Percentiles rank a stretch among this genome's conserved stretches.
phyloP scores from a whole-genome alignment of 2,329 filamentous ascomycete species.

The Trichoderma sp. region DNA sequence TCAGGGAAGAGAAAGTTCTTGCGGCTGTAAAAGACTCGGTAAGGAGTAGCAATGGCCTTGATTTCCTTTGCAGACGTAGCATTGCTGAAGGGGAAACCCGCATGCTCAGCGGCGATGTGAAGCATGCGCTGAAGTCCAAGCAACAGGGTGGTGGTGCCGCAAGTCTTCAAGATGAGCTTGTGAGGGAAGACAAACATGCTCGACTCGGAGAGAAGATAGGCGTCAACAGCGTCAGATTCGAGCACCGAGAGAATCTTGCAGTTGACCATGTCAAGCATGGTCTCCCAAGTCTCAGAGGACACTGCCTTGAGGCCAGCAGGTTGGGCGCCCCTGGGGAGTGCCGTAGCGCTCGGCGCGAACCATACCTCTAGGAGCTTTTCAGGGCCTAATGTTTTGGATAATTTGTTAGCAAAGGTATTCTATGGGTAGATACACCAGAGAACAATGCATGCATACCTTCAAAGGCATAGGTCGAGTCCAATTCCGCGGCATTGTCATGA shows the following conservation, averaged over 20 bases:
- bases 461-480: conserved; percentile 94
- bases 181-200: conserved; percentile 99
- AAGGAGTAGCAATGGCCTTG: conserved; percentile 77
- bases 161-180: conserved; percentile 98
- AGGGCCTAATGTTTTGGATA: conserved; percentile 57
- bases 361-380: conserved; percentile 98
- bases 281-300: conserved; percentile 81
- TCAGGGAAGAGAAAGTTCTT: conserved; percentile 98
- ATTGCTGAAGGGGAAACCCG: conserved; percentile 83
- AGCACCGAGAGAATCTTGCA: conserved; percentile 97
- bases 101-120: conserved; percentile 82
- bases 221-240: conserved; percentile 89
- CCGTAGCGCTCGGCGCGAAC: conserved; percentile 79
- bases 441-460: conserved; percentile 58
- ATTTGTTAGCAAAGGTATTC: conserved; percentile 16
- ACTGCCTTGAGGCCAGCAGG: conserved; percentile 84
- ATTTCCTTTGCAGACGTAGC: conserved; percentile 65
- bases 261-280: conserved; percentile 96
- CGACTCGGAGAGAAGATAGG: conserved; percentile 94
- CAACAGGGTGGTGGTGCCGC: conserved; percentile 91
- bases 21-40: conserved; percentile 96
- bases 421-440: neutral
- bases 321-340: conserved; percentile 67
- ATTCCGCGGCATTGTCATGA: conserved; percentile 85
- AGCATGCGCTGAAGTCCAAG: conserved; percentile 86